Base-by-base conservation (phyloP, 2,329 filamentous ascomycete genomes). In the Onygenales sp. region DNA sequence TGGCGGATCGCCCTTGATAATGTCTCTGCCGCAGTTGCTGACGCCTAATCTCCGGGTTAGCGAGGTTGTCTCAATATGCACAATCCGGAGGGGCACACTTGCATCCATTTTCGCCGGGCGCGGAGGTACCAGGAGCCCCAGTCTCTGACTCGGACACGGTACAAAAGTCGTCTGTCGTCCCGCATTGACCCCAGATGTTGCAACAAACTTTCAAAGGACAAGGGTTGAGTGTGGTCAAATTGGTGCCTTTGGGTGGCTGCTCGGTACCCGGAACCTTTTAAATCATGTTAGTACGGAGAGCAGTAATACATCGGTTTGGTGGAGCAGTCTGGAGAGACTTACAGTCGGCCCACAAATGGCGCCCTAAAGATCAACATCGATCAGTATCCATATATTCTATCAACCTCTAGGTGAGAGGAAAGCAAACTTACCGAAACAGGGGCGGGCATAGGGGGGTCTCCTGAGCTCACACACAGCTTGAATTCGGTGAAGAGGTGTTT, bases 151-250 rank as follows among this genome's bases (percentile, higher is more conserved):
- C 4, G 21, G 21, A 27, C 21, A 27, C 52, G 14, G 58, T 63
- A 59, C 75, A 79, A 57, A 76, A 77, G 10, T 74, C 73, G 0
- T 58, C 57, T 0, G 71, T 74, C 2, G 66, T 67, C 4, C 75
- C 75, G 31, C 76, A 78, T 49, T 49, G 65, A 0, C 75, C 76
- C 63, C 70, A 73, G 43, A 66, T 63, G 53, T 72, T 65, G 57
- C 72, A 75, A 57, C 72, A 75, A 4, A 68, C 68, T 48, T 73
- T 73, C 7, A 73, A 59, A 10, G 67, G 70, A 54, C 77, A 80
- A 0, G 68, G 72, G 56, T 78, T 79, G 5, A 79, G 60, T 8
- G 61, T 58, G 0, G 63, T 56, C 2, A 76, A 10, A 21, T 65
- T 59, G 1, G 59, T 67, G 14, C 65, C 69, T 13, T 63, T 59